phyloP scores from a whole-genome alignment of 2,329 filamentous ascomycete genomes.

The Pseudopyricularia cyperi region DNA sequence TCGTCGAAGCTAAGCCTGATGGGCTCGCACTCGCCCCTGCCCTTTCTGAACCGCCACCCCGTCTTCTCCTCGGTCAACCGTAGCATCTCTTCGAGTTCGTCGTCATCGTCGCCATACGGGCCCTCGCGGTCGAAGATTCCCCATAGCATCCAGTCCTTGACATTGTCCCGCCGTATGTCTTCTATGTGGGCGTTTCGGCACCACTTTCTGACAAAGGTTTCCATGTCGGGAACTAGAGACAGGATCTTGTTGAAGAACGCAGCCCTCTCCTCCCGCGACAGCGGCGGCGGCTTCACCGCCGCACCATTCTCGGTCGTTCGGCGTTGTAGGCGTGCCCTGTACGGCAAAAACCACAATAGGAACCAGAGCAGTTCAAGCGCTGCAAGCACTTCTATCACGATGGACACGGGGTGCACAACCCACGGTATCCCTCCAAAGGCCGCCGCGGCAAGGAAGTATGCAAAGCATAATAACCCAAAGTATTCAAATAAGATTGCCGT shows the following conservation, averaged over 20 bases:
- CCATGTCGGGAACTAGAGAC: conserved; percentile 5
- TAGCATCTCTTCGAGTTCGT: conserved; percentile 8
- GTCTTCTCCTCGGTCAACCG: conserved; percentile 2
- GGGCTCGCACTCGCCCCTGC: conserved; percentile 7
- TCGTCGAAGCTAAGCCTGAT: conserved; percentile 9
- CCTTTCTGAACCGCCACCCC: conserved; percentile 2
- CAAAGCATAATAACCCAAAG: conserved; percentile 6
- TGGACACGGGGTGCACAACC: conserved; percentile 12
- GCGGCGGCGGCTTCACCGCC: neutral
- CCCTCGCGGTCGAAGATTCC: conserved; percentile 7
- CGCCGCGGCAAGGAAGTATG: conserved; percentile 10
- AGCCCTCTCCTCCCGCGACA: conserved; percentile 6
- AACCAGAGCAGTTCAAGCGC: conserved; percentile 10
- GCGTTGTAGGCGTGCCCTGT: conserved; percentile 6
- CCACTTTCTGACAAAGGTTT: conserved; percentile 8
- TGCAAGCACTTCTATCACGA: conserved; percentile 10
- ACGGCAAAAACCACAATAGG: conserved; percentile 9
- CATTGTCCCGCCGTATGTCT: conserved; percentile 8
- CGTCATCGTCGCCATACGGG: conserved; percentile 1
- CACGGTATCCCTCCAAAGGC: conserved; percentile 9
- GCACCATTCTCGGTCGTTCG: neutral
- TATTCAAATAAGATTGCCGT: neutral
- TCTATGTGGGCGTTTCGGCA: conserved; percentile 7
- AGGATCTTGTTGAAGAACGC: conserved; percentile 4
- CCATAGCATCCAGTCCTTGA: conserved; percentile 11